Evolutionary conservation across 164 flowering plant genomes (phyloP).

Genomic region (Litsea cubeba): DNA sequence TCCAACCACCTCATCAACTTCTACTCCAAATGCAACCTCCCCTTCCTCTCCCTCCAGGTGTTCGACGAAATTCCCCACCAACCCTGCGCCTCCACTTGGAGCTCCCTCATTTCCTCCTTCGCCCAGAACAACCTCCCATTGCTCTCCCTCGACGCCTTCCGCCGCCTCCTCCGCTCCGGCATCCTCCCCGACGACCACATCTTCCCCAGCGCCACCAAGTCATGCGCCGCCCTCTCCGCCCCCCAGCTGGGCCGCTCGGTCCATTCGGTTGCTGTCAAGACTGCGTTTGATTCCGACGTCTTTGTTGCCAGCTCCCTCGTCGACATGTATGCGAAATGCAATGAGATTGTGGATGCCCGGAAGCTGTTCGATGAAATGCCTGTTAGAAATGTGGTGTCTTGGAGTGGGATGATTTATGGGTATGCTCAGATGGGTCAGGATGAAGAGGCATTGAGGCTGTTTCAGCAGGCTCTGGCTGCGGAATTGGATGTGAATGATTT

Average conservation of each 20-base stretch:
- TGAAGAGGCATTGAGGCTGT: constrained; percentile 74
- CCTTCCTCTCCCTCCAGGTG: constrained; percentile 41
- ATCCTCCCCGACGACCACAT: constrained; percentile 58
- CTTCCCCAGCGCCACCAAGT: constrained; percentile 61
- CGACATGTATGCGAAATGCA: constrained; percentile 87
- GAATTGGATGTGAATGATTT: constrained; percentile 77
- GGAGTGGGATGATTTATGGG: constrained; percentile 93
- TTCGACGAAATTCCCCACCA: constrained; percentile 50
- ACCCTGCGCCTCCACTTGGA: constrained; percentile 60
- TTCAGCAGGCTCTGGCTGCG: constrained; percentile 50
- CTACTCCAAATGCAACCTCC: constrained; percentile 72
- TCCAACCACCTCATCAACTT: constrained; percentile 75
- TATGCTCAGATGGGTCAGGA: constrained; percentile 63
- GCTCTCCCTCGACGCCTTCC: constrained; percentile 50
- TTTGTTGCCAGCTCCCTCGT: constrained; percentile 80
- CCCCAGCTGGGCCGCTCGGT: constrained; percentile 45
- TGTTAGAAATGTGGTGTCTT: constrained; percentile 81
- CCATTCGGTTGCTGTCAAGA: constrained; percentile 53
- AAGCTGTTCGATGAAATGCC: constrained; percentile 81
- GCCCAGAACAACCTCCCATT: constrained; percentile 80
- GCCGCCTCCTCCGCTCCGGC: constrained; percentile 40
- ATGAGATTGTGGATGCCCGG: constrained; percentile 49
- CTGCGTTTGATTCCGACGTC: constrained; percentile 58
- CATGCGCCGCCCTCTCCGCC: constrained; percentile 46
- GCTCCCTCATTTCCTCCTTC: constrained; percentile 68